Percentiles rank a stretch among this genome's conserved stretches.
Evolutionary conservation across 371 early-diverging fungal genomes (phyloP).

Genomic region (Conidiobolus incongruus): DNA sequence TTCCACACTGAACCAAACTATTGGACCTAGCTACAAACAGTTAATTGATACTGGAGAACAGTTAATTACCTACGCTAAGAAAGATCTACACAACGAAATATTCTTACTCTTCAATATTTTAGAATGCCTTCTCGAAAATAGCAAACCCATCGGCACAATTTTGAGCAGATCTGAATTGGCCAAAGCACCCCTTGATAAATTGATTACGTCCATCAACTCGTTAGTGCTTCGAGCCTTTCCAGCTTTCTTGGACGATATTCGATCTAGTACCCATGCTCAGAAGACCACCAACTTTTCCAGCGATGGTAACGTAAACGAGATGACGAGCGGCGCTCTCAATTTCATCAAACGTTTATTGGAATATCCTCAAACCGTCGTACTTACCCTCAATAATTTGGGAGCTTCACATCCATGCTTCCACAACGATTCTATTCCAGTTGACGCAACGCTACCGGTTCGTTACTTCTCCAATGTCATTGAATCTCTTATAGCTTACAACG

Average conservation of each 20-base stretch:
- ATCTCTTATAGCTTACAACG: conserved; percentile 29
- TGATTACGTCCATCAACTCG: conserved; percentile 25
- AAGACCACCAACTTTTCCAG: conserved; percentile 27
- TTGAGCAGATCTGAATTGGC: background rate
- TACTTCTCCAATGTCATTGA: conserved; percentile 22
- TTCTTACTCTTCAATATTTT: conserved; percentile 58
- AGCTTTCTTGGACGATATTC: conserved; percentile 49
- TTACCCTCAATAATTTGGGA: conserved; percentile 23
- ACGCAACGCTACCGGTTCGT: conserved; percentile 1
- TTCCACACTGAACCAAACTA: conserved; percentile 23
- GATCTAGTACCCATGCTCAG: conserved; percentile 10
- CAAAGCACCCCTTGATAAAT: conserved; percentile 9
- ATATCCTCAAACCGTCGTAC: conserved; percentile 30
- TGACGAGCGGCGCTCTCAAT: conserved; percentile 48
- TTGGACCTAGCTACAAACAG: conserved; percentile 27
- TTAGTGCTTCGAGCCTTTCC: conserved; percentile 33
- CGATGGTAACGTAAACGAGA: conserved; percentile 73
- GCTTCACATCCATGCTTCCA: conserved; percentile 5
- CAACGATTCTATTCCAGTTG: background rate
- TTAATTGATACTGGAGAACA: conserved; percentile 39
- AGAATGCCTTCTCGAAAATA: conserved; percentile 12
- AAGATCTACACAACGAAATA: conserved; percentile 37
- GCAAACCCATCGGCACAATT: background rate
- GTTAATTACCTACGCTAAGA: conserved; percentile 29
- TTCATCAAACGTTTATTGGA: conserved; percentile 29